Conservation (phyloP, 805 yeast species). For the Candida fluviatilis region DNA sequence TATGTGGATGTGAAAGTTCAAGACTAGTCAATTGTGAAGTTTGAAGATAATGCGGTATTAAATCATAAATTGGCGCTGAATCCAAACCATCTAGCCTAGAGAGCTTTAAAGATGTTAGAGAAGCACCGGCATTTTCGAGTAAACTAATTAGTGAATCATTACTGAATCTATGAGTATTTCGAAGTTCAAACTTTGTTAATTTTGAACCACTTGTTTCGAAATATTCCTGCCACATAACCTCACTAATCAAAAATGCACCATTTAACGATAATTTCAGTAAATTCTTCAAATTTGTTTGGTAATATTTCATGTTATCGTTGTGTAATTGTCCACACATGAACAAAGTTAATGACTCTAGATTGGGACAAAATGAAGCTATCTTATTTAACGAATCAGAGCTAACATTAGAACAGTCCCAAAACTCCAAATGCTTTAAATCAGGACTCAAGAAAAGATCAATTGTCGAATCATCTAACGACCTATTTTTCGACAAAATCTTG, state of each 20-base stretch:
- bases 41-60: conserved; percentile 58
- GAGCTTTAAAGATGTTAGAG: conserved; percentile 54
- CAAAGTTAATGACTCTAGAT: conserved; percentile 58
- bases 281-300: conserved; percentile 51
- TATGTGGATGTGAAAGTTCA: conserved; percentile 65
- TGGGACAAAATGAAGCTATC: conserved; percentile 77
- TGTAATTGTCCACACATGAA: conserved; percentile 93
- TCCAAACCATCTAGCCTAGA: conserved; percentile 71
- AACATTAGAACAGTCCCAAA: conserved; percentile 91
- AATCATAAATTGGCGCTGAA: conserved; percentile 51
- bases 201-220: conserved; percentile 55
- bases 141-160: conserved; percentile 61
- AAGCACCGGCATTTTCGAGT: conserved; percentile 52
- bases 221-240: conserved; percentile 70
- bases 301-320: conserved; percentile 67
- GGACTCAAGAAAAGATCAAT: conserved; percentile 69
- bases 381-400: conserved; percentile 59
- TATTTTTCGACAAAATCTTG: conserved; percentile 72
- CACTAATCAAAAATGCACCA: conserved; percentile 86
- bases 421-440: conserved; percentile 51
- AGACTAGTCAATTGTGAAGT: conserved; percentile 46
- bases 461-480: conserved; percentile 73
- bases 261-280: conserved; percentile 62
- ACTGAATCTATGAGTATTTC: conserved; percentile 81
- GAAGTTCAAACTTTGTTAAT: conserved; percentile 56